Conservation (phyloP, 306 rosid species). For the Lathyrus aphaca region DNA sequence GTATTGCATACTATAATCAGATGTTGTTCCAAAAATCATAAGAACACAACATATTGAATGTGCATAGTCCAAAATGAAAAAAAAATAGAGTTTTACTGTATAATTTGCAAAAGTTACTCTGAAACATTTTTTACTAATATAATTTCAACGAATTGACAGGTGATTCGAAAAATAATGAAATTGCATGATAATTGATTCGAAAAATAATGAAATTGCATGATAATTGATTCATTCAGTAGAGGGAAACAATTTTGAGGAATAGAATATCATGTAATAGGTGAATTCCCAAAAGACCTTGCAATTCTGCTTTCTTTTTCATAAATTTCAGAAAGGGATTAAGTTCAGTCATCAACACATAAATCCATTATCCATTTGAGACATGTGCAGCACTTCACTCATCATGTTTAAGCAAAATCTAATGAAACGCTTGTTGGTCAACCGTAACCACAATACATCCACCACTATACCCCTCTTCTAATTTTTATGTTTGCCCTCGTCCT, state of each 20-base stretch:
- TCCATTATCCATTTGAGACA: not conserved
- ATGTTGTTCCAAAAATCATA: too few relatives aligned
- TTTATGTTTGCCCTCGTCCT: not conserved
- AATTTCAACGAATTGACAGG: too few relatives aligned
- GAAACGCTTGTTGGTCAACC: not conserved
- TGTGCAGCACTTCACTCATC: not conserved
- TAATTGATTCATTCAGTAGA: not conserved
- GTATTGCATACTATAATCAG: not conserved
- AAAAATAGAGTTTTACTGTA: too few relatives aligned
- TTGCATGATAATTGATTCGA: not conserved
- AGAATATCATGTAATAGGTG: not conserved
- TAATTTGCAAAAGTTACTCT: not conserved
- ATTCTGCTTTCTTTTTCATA: not conserved
- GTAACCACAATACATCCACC: not conserved
- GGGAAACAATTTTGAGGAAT: not conserved
- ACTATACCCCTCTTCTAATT: not conserved
- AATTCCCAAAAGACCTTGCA: not conserved
- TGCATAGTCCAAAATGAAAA: too few relatives aligned
- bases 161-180: not conserved
- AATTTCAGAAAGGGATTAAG: not conserved
- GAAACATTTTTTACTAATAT: not conserved
- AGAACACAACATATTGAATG: too few relatives aligned
- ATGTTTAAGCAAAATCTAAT: not conserved
- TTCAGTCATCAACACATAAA: constrained; percentile 8
- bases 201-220: not conserved